Evolutionary conservation across 495 filamentous ascomycete species (phyloP), one percentile per base, ranked within the genome.

Genomic region (Chaetomium fimeti): DNA sequence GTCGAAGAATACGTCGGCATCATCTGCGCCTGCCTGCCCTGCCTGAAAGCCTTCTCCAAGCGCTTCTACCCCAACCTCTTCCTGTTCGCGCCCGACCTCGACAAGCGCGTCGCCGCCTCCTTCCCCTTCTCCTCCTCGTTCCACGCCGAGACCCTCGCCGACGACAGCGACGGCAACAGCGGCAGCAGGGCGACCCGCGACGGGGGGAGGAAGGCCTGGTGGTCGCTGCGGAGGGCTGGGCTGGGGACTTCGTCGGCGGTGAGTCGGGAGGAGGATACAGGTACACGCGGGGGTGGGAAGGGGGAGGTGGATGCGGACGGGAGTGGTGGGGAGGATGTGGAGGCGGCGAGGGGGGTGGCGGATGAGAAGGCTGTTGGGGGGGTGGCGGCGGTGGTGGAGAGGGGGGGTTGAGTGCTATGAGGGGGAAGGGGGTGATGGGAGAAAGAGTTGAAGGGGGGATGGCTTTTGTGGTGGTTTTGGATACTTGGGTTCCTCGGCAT

Each of bases 11-110:
- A 72, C 67, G 16, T 63, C 47, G 70, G 70, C 57, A 60, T 72
- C 49, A 60, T 72, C 52, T 72, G 70, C 63, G 67, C 70, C 45
- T 69, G 70, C 48, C 67, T 72, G 3, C 67, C 70, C 18, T 62
- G 59, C 59, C 63, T 70, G 52, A 69, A 64, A 28, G 38, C 70
- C 6, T 69, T 72, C 52, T 24, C 29, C 25, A 62, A 57, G 45
- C 67, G 42, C 53, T 60, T 57, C 57, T 72, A 66, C 51, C 65
- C 68, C 15, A 32, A n/a, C 36, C 18, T 56, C 42, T 64, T 65
- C 61, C 22, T 65, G n/a, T 65, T 65, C 38, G 15, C 18, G 18
- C 36, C 56, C 0, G 49, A 27, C 24, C 47, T 60, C 13, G 57
- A 47, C 36, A 3, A 60, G 25, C 57, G 57, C 20, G 12, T 64